Evolutionary conservation across 192 early-diverging fungal species (phyloP).

Genomic region (Funneliformis mosseae): DNA sequence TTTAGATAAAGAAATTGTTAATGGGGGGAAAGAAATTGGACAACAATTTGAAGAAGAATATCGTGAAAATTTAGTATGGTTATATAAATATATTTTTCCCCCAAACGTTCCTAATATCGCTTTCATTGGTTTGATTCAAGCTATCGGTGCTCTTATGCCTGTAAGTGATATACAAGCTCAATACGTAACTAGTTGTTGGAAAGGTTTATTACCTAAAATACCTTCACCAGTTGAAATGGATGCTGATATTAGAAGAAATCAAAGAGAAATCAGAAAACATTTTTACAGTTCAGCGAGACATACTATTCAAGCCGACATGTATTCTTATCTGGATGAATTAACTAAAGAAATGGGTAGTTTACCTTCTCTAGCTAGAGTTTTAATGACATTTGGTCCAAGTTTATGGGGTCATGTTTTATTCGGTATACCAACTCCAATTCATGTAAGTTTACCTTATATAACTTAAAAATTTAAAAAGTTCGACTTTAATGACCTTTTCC

Average conservation of each 20-base stretch:
- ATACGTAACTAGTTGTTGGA: constrained; percentile 49
- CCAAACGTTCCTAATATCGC: constrained; percentile 54
- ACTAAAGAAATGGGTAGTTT: constrained; percentile 49
- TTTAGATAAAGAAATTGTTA: constrained; percentile 48
- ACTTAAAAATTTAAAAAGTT: too few species aligned
- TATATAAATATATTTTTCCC: constrained; percentile 63
- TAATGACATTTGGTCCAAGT: constrained; percentile 33
- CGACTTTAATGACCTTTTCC: too few species aligned
- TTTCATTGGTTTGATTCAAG: constrained; percentile 59
- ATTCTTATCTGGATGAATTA: constrained; percentile 49
- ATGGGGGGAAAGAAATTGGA: constrained; percentile 41
- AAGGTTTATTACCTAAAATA: constrained; percentile 38
- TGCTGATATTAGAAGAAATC: constrained; percentile 40
- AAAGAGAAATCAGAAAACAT: constrained; percentile 25
- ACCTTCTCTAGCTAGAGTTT: constrained; percentile 43
- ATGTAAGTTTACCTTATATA: background rate
- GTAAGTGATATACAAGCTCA: constrained; percentile 59
- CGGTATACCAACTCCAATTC: constrained; percentile 37
- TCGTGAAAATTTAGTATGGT: constrained; percentile 50
- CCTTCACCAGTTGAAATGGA: constrained; percentile 53
- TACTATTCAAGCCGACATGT: constrained; percentile 56
- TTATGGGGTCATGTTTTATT: constrained; percentile 34
- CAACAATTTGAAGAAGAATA: constrained; percentile 37
- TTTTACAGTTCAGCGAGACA: constrained; percentile 47
- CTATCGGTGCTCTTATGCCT: constrained; percentile 57